Evolutionary conservation across 768 basidiomycete species (phyloP).

Genomic region (Hypholoma fasciculare): DNA sequence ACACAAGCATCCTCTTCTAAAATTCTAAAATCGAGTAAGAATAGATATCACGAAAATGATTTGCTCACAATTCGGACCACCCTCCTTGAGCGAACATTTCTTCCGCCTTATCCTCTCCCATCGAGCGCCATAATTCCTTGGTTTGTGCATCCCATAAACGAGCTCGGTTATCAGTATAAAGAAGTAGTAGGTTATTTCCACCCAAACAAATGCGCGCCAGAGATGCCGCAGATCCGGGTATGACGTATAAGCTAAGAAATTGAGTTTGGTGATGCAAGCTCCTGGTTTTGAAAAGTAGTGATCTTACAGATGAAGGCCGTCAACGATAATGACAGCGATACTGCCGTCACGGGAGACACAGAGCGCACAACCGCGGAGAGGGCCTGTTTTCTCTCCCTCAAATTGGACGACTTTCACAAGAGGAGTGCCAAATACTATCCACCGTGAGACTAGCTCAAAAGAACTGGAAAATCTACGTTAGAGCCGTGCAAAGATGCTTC

Average conservation of each 20-base stretch:
- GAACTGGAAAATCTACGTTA: slow-evolving; percentile 38
- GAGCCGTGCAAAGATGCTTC: not conserved
- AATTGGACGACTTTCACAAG: slow-evolving; percentile 61
- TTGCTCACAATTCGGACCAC: slow-evolving; percentile 71
- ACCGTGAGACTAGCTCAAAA: slow-evolving; percentile 65
- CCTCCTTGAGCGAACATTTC: slow-evolving; percentile 70
- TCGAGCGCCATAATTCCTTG: slow-evolving; percentile 84
- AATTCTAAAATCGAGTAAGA: slow-evolving; percentile 13
- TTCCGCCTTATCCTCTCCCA: slow-evolving; percentile 71
- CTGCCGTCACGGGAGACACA: slow-evolving; percentile 81
- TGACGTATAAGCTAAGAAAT: slow-evolving; percentile 62
- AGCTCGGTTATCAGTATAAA: slow-evolving; percentile 76
- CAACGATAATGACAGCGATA: slow-evolving; percentile 74
- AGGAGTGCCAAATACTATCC: slow-evolving; percentile 72
- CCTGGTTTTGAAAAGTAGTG: slow-evolving; percentile 4
- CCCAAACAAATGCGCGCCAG: slow-evolving; percentile 64
- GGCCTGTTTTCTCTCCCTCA: slow-evolving; percentile 48
- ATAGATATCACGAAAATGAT: not conserved
- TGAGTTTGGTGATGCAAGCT: not conserved
- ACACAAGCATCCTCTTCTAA: slow-evolving; percentile 17
- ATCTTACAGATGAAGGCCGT: slow-evolving; percentile 77
- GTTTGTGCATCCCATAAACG: slow-evolving; percentile 87
- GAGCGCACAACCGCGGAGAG: slow-evolving; percentile 66
- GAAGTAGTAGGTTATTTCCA: slow-evolving; percentile 68
- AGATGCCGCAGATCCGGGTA: slow-evolving; percentile 79